phyloP scores from a whole-genome alignment of 305 asterid species.

The Fraxinus xanthoxyloides region DNA sequence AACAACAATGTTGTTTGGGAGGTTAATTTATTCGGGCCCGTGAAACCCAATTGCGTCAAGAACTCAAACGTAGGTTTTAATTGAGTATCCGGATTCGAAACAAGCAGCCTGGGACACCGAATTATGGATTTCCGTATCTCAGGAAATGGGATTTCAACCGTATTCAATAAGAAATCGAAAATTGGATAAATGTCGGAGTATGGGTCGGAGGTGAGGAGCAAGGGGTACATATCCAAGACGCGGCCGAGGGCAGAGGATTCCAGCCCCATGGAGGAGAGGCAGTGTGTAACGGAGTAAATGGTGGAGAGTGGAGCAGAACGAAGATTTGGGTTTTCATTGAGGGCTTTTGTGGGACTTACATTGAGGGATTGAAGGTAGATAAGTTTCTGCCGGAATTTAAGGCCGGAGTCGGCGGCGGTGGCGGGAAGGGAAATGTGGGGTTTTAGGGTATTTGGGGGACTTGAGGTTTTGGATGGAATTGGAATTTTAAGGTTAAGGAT shows the following conservation, averaged over 20 bases:
- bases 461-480: conserved; percentile 13
- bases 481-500: conserved; percentile 28
- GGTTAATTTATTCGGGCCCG: conserved; percentile 44
- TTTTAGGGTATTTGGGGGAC: conserved; percentile 17
- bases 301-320: conserved; percentile 56
- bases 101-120: conserved; percentile 70
- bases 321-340: conserved; percentile 53
- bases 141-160: conserved; percentile 48
- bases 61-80: conserved; percentile 55
- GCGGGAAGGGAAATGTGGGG: neutral
- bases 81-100: conserved; percentile 45
- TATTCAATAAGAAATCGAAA: conserved; percentile 56
- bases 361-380: conserved; percentile 53
- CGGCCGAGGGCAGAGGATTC: conserved; percentile 54
- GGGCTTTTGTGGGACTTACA: conserved; percentile 58
- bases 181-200: conserved; percentile 57
- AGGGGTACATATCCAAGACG: conserved; percentile 77
- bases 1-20: conserved; percentile 65
- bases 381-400: conserved; percentile 53
- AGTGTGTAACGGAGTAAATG: conserved; percentile 48
- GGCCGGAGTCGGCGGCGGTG: conserved; percentile 47
- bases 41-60: conserved; percentile 53
- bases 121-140: conserved; percentile 50
- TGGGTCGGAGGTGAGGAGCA: conserved; percentile 73
- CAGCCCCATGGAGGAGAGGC: conserved; percentile 72